These are phyloP conservation scores for Ustilago trichophora DNA, from an alignment of 1,284 basidiomycete species.

Conservation along the genomic window DNA sequence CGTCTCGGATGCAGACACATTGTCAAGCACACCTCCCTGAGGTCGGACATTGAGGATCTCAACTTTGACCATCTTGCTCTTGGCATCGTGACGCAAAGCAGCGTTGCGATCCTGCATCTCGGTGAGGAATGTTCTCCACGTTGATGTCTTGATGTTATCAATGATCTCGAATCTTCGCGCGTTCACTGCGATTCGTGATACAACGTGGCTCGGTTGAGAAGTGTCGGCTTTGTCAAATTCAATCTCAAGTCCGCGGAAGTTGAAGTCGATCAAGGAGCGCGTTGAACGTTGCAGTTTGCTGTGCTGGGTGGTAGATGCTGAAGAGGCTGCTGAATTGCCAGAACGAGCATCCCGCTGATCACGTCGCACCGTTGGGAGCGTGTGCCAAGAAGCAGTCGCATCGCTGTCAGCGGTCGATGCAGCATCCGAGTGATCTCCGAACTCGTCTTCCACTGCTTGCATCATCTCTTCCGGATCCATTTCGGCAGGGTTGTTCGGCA, in stretches of 20 bases:
- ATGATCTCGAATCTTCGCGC: slow-evolving; percentile 80
- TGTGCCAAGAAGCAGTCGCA: slow-evolving; percentile 51
- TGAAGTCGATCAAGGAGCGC: slow-evolving; percentile 84
- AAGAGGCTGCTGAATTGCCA: not conserved
- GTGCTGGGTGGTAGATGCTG: not conserved
- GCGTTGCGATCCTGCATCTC: slow-evolving; percentile 40
- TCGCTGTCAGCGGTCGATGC: slow-evolving; percentile 33
- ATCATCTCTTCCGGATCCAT: slow-evolving; percentile 72
- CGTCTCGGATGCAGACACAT: not conserved
- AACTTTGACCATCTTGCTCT: slow-evolving; percentile 89
- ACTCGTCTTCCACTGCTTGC: slow-evolving; percentile 84
- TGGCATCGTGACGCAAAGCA: slow-evolving; percentile 77
- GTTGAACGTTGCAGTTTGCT: slow-evolving; percentile 79
- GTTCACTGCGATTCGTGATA: slow-evolving; percentile 45
- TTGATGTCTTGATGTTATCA: slow-evolving; percentile 97
- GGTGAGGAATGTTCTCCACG: slow-evolving; percentile 96
- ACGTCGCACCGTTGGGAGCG: slow-evolving; percentile 23
- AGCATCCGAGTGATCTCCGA: slow-evolving; percentile 72
- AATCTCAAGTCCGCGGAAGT: slow-evolving; percentile 74
- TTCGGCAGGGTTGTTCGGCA: slow-evolving; percentile 39
- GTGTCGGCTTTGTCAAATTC: slow-evolving; percentile 54
- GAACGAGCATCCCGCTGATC: not conserved
- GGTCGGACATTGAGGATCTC: slow-evolving; percentile 71
- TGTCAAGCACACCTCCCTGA: slow-evolving; percentile 66
- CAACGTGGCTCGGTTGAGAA: slow-evolving; percentile 24